Evolutionary conservation across 352 stramenopile genomes (phyloP).

Genomic region (Phytophthora fragariaefolia): DNA sequence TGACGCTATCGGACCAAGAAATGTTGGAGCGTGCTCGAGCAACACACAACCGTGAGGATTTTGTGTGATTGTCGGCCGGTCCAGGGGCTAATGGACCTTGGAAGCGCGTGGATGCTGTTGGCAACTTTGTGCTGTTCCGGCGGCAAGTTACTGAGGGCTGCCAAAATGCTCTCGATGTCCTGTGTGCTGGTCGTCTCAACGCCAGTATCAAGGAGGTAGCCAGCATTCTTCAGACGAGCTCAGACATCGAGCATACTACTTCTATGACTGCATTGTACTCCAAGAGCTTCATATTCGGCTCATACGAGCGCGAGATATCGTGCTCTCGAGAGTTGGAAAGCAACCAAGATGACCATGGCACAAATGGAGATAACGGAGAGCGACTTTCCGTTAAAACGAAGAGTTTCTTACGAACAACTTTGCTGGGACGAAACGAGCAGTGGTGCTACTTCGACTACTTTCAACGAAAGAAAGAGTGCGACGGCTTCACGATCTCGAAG

Average conservation of each 20-base stretch:
- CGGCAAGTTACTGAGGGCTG: not conserved
- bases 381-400: slow-evolving; percentile 36
- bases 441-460: slow-evolving; percentile 44
- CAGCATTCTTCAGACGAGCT: slow-evolving; percentile 21
- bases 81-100: slow-evolving; percentile 8
- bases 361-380: slow-evolving; percentile 7
- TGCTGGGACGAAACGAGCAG: slow-evolving; percentile 36
- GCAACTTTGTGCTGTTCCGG: slow-evolving; percentile 19
- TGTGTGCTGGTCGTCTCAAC: slow-evolving; percentile 26
- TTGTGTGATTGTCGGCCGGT: slow-evolving; percentile 3
- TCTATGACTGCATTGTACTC: slow-evolving; percentile 43
- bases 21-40: slow-evolving; percentile 15
- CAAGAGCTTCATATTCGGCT: slow-evolving; percentile 43
- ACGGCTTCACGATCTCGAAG: slow-evolving; percentile 32
- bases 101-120: slow-evolving; percentile 9
- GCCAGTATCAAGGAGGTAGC: slow-evolving; percentile 37
- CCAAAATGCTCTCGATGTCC: slow-evolving; percentile 8
- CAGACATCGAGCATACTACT: slow-evolving; percentile 30
- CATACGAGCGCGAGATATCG: slow-evolving; percentile 25
- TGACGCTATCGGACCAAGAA: slow-evolving; percentile 4
- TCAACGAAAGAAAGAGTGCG: slow-evolving; percentile 11
- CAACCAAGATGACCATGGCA: slow-evolving; percentile 4
- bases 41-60: slow-evolving; percentile 15
- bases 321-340: not conserved
- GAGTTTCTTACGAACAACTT: slow-evolving; percentile 22